Evolutionary conservation across 2,329 filamentous ascomycete species (phyloP), one percentile per base, ranked within the genome.

Genomic region (Chrysoporthe cubensis): DNA sequence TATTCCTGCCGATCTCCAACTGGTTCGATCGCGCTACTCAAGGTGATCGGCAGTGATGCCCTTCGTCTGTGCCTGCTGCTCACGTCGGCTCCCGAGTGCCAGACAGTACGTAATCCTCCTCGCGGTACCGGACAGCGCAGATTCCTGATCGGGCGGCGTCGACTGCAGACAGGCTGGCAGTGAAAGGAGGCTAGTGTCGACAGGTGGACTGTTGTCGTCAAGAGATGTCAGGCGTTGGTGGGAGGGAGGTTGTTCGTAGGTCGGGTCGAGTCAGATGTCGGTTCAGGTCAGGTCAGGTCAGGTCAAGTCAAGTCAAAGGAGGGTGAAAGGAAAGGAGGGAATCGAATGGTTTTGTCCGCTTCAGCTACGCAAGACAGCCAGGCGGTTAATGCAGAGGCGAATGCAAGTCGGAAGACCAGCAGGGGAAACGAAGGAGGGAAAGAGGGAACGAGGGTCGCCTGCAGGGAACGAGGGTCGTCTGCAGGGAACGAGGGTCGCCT

Each of bases 251-350:
- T 32, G 42, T 32, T 43, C 14, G 42, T 32, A 16, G 42, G 58
- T 8, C 43, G n/a, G 58, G 42, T 61, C 26, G 54, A 26, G 32
- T 37, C 54, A n/a, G 50, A 54, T n/a, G 46, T 50, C 46, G 14
- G 14, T 14, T 50, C 46, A 50, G 46, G n/a, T 21, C 46, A 37
- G 21, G 54, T 32, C 58, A 26, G 42, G 54, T 57, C 54, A 26
- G 42, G 42, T 44, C 58, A 44, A 44, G 62, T 62, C 61, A 62
- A 58, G 67, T 61, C 65, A 67, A 56, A 32, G 43, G 32, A 61
- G 62, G 68, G 42, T 62, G 52, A 57, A 69, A 65, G 61, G 68
- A 69, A 62, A 67, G 68, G 62, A 67, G 62, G 68, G 68, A 69
- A 69, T 67, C 44, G 68, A 69, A 69, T 58, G 63, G 54, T 34